Conservation (phyloP, 306 rosid species). For the Nissolia schottii region DNA sequence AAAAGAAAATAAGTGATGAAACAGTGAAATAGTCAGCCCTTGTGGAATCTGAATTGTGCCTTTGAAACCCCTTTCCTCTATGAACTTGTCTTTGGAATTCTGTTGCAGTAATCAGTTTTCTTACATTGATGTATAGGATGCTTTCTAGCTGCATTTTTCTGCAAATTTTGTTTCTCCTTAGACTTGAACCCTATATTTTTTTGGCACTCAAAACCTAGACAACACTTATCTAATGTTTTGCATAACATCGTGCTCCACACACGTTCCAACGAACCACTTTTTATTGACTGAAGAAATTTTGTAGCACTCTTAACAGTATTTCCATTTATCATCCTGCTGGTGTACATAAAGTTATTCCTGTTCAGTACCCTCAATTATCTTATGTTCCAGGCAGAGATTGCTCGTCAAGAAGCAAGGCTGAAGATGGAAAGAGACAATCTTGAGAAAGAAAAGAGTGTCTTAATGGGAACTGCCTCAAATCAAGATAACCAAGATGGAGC, state of each 20-base stretch:
- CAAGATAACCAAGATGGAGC: conserved; percentile 97
- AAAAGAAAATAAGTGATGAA: background rate
- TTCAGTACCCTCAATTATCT: background rate
- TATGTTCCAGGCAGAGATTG: conserved; percentile 72
- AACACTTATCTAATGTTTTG: background rate
- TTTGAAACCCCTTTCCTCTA: background rate
- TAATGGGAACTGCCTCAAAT: conserved; percentile 96
- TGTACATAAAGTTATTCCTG: background rate
- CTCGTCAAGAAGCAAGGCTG: conserved; percentile 89
- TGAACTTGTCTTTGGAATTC: background rate
- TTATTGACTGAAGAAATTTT: background rate
- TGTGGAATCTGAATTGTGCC: too few relatives aligned
- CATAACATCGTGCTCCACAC: background rate
- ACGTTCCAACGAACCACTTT: background rate
- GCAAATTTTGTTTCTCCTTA: background rate
- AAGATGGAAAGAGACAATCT: conserved; percentile 97
- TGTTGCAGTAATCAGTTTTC: background rate
- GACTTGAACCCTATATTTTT: too few relatives aligned
- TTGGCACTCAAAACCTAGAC: too few relatives aligned
- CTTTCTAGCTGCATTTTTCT: background rate
- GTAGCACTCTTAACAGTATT: background rate
- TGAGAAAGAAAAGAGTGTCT: conserved; percentile 92
- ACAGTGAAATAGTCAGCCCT: background rate
- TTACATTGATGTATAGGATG: background rate
- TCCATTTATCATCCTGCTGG: background rate